Evolutionary conservation across 176 grass and related monocot genomes (phyloP), one percentile per base, ranked within the genome.

Genomic region (Paspalum notatum): DNA sequence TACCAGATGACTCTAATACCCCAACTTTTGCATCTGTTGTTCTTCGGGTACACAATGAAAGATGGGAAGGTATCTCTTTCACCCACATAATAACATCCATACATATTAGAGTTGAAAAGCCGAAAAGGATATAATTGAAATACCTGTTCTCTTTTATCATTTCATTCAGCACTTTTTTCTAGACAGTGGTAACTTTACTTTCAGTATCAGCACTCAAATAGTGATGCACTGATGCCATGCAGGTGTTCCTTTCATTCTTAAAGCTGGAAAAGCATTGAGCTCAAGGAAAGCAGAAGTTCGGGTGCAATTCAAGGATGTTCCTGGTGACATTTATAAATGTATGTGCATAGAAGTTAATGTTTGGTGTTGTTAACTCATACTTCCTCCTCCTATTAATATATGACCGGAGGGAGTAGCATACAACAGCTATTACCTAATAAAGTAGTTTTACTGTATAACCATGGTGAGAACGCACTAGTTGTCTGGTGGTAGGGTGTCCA

Each of bases 231-330:
- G 75, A 76, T 89, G 70, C 46, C 61, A 22, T 72, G 60, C 85
- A 99, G 97, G 97, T 83, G 97, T 99, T 74, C 97, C 97, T 64
- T 93, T 99, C 84, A 99, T 99, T 79, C 88, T 99, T 69, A 99
- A 99, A 85, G 97, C 97, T 60, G 97, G 97, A 78, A 99, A 99
- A 96, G 91, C 93, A 84, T 81, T 99, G 52, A 95, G 56, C 76
- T 96, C 91, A 16, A 99, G 87, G 54, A 99, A 99, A 96, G 97
- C 93, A 49, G 97, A 99, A 96, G 84, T 99, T 80, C 92, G 97
- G 78, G 91, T 99, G 79, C 97, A 99, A 66, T 99, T 99, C 82
- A 99, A 99, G 76, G 97, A 99, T 96, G 97, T 99, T 80, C 97
- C 97, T 82, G 97, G 97, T 81, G 97, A 99, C 80, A 99, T 99